Base-by-base conservation (phyloP, 2,329 filamentous ascomycete genomes). In the Hymenoscyphus fructigenus region DNA sequence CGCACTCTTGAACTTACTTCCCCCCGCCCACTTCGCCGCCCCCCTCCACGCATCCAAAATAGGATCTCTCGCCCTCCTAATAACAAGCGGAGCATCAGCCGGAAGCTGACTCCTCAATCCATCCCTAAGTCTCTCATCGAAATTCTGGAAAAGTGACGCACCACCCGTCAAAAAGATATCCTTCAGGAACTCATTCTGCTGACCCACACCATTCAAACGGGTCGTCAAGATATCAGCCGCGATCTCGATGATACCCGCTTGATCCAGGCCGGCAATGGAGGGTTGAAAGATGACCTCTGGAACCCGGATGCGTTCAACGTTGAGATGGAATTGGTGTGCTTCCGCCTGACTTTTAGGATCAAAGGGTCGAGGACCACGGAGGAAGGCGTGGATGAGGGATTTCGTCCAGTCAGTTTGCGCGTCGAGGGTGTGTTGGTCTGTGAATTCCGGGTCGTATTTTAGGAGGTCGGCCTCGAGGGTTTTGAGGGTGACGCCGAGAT, bases 111-210 rank as follows among this genome's bases (percentile, higher is more conserved):
- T 86, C 44, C 85, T 84, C 61, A 98, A 80, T 58, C 95, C 94
- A 34, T 85, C 83, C 60, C 85, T 81, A 67, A 98, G 80, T 34
- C 94, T 83, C 72, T 96, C 89, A 73, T 97, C 93, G 74, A 99
- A 97, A 68, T 91, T 91, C 65, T 85, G 79, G 78, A 97, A 97
- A 57, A 96, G 79, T 0, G 91, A 92, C 76, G 94, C 94, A 17
- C 96, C 95, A n/a, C 95, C 94, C 0, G 94, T 98, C 50, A 98
- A 79, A 80, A 99, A 98, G 44, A 99, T 85, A 76, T 99, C 94
- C 57, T 86, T 87, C 26, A 97, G 79, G 55, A 97, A 88, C 56
- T 87, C 86, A 69, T 90, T 84, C 65, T 89, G 87, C 69, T 86
- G 77, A 36, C 77, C 78, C 61, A 86, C 73, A 59, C 81, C 80